A percentile compares a stretch with the other conserved stretches of the same genome.
Evolutionary conservation across 1,139 yeast species (phyloP).

Genomic region (Zygoascus hellenicus): DNA sequence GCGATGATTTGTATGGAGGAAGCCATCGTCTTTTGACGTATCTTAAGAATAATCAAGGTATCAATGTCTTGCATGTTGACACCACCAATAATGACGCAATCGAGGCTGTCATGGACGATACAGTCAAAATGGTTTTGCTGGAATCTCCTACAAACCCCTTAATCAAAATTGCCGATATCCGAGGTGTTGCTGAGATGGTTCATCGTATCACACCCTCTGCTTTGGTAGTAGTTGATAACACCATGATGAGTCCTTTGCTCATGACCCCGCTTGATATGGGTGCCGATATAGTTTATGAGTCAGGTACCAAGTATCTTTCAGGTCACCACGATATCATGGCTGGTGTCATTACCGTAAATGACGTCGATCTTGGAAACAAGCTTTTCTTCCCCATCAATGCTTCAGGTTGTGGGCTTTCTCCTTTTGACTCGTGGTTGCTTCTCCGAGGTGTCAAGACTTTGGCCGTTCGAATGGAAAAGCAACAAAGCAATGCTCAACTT

Average conservation of each 20-base stretch:
- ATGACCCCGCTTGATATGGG: slow-evolving; percentile 82
- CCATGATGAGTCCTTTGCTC: slow-evolving; percentile 90
- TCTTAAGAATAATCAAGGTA: slow-evolving; percentile 58
- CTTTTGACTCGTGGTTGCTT: slow-evolving; percentile 86
- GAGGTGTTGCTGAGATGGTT: slow-evolving; percentile 56
- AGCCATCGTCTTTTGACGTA: slow-evolving; percentile 79
- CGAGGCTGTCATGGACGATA: slow-evolving; percentile 36
- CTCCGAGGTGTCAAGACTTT: slow-evolving; percentile 82
- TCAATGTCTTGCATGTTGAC: slow-evolving; percentile 70
- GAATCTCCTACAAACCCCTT: slow-evolving; percentile 93
- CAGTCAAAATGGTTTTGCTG: slow-evolving; percentile 68
- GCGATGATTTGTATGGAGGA: slow-evolving; percentile 91
- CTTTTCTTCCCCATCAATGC: slow-evolving; percentile 77
- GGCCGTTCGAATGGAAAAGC: slow-evolving; percentile 79
- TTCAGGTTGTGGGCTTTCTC: slow-evolving; percentile 85
- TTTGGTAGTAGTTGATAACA: slow-evolving; percentile 82
- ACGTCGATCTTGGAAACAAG: slow-evolving; percentile 56
- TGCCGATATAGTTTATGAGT: slow-evolving; percentile 86
- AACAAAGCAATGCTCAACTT: slow-evolving; percentile 69
- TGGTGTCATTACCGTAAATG: slow-evolving; percentile 73
- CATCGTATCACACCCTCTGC: slow-evolving; percentile 63
- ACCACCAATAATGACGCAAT: slow-evolving; percentile 67
- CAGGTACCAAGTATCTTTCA: slow-evolving; percentile 85
- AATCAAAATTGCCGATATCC: slow-evolving; percentile 78
- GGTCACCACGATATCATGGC: slow-evolving; percentile 98